Conservation (phyloP, 495 filamentous ascomycete genomes). For the Trichocladium antarcticum region DNA sequence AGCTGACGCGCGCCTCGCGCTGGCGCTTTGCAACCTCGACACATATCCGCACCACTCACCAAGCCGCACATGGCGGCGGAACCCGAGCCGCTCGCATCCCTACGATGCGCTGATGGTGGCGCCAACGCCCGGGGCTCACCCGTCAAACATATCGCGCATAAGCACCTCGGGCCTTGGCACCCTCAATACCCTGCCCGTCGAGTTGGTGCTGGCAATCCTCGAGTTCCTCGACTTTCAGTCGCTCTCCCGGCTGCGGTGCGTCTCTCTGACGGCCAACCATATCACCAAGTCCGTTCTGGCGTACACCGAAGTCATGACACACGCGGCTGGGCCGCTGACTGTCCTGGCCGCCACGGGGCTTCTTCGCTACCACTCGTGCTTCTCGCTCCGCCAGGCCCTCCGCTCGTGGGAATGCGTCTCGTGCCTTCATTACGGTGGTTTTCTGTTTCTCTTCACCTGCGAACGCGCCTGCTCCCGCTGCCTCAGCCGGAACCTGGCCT, state of each 20-base stretch:
- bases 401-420: background rate
- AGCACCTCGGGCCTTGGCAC: background rate
- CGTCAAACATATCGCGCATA: background rate
- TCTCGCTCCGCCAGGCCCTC: background rate
- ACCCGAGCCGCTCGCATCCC: background rate
- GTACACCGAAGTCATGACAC: background rate
- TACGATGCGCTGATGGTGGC: too few species aligned
- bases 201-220: background rate
- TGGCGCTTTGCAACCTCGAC: conserved; percentile 30
- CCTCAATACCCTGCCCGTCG: background rate
- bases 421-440: background rate
- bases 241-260: background rate
- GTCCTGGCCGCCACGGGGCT: background rate
- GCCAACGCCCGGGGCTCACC: too few species aligned
- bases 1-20: too few species aligned
- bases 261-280: background rate
- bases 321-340: background rate
- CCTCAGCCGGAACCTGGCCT: background rate
- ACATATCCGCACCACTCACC: conserved; percentile 44
- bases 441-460: background rate
- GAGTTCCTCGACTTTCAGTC: background rate
- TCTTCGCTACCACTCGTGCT: background rate
- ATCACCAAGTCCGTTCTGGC: background rate
- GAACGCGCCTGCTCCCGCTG: background rate
- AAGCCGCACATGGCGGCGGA: too few species aligned